Base-by-base conservation (phyloP, 345 rosid genomes). In the Citropsis articulata region DNA sequence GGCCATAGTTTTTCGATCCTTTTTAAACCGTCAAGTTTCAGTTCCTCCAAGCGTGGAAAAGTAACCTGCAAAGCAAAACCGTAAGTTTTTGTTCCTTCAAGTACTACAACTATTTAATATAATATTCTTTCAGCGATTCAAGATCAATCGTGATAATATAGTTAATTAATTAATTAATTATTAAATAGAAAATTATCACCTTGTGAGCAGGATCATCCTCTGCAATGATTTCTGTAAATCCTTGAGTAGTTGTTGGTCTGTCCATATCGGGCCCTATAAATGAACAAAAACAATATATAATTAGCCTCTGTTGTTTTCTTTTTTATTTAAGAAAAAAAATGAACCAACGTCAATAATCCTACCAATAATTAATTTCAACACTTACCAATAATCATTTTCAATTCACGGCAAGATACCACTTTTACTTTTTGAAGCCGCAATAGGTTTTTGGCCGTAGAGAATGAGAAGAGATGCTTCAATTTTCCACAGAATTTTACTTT, bases 351-450 rank as follows among this genome's bases (percentile, higher is more conserved):
- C 9, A 21, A 71, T 27, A 19, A 7, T 55, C 16, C 6, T 28
- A 9, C 5, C 10, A 7, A n/a, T n/a, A n/a, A n/a, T n/a, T n/a
- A n/a, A 10, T 42, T 42, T 42, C 2, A 36, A 38, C 18, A 53
- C 33, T 38, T 5, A 7, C 19, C 48, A 40, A 84, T 57, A 28
- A 85, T 69, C 75, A 12, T 66, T 40, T 72, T 21, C 73, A 85
- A 2, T 6, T 30, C 56, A 1, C 22, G 0, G 48, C 88, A 80
- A 14, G 38, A 19, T 9, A 0, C 0, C 1, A 42, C 48, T 42
- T 42, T 0, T 42, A 42, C 13, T 2, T 42, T 10, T 10, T 42
- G 13, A 2, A 42, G 48, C 13, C 14, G 1, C 48, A 10, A 0
- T 42, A 42, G 48, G 13, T 42, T 42, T 42, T 42, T 42, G 4